Conservation (phyloP, 257 asterid genomes). For the Primulina huaijiensis region DNA sequence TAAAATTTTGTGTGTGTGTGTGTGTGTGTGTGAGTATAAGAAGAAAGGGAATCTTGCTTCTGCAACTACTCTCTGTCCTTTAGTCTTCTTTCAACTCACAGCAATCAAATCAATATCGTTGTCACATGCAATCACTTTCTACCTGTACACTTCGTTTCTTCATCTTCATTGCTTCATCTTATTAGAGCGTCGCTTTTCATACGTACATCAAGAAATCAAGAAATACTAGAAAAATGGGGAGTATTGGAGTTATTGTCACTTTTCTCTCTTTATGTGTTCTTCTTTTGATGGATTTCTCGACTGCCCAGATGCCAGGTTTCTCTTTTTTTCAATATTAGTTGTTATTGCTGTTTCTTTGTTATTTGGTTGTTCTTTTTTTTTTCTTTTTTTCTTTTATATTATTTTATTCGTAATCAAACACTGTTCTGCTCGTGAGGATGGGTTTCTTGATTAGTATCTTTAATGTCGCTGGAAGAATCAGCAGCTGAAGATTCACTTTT, state of each 20-base stretch:
- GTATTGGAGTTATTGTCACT: constrained; percentile 25
- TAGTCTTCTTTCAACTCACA: too few species aligned
- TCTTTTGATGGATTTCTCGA: constrained; percentile 48
- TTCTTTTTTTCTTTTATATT: background rate
- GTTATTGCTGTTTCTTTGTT: background rate
- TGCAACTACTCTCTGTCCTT: background rate
- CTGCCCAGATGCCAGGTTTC: constrained; percentile 90
- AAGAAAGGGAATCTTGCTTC: background rate
- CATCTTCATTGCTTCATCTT: background rate
- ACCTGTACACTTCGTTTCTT: background rate
- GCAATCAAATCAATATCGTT: too few species aligned
- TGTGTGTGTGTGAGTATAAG: too few species aligned
- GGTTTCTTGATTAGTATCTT: constrained; percentile 27
- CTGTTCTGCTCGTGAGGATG: constrained; percentile 5
- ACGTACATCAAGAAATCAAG: constrained; percentile 16
- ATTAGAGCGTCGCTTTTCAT: constrained; percentile 21
- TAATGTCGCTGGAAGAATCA: constrained; percentile 17
- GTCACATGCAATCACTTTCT: constrained; percentile 27
- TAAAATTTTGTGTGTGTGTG: too few species aligned
- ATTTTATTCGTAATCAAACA: background rate
- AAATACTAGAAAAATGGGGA: constrained; percentile 46
- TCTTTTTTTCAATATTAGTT: background rate
- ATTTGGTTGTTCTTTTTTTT: constrained; percentile 8
- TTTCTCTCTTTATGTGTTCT: constrained; percentile 30
- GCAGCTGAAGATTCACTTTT: constrained; percentile 19